Evolutionary conservation across 495 filamentous ascomycete genomes (phyloP), one percentile per base, ranked within the genome.

Genomic region (Penicillium waksmanii): DNA sequence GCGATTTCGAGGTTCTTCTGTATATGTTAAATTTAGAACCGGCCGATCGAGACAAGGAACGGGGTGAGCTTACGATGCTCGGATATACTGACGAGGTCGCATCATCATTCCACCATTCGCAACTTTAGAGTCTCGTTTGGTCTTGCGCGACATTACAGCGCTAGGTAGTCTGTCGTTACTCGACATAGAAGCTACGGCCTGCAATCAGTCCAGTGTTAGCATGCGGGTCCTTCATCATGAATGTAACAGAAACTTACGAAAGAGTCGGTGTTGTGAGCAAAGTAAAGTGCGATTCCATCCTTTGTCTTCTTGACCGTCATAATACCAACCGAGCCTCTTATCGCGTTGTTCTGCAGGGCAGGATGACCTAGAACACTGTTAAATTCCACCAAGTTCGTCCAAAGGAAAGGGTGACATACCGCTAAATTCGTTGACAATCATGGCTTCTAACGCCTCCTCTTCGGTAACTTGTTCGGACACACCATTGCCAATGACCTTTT

Each of bases 201-300:
- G 63, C 27, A 33, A 19, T 17, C 17, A 44, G 17, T 4, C 7
- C 15, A 43, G n/a, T 23, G 57, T 51, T 46, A 13, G 42, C 74
- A 58, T 69, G 66, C 23, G 12, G 3, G 5, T 13, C 13, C 11
- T 11, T 25, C 13, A 3, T 31, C 9, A 25, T 13, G 9, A 44
- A 38, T 23, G 9, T 13, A 23, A 42, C 13, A 47, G 23, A 11
- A 18, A 73, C 81, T 74, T 65, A 85, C 80, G 67, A 97, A 96
- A 0, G 91, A 95, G 64, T 96, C 92, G 3, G 92, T 96, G 68
- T 96, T 97, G 73, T 97, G 93, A 1, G 86, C 92, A 70, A 93
- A 97, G 71, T 91, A 92, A 17, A 97, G 77, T 60, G 83, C 89
- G 33, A 89, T 81, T 2, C 90, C 91, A 25, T 82, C 77, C 3